phyloP scores from a whole-genome alignment of 306 rosid species.

The Cercis canadensis region DNA sequence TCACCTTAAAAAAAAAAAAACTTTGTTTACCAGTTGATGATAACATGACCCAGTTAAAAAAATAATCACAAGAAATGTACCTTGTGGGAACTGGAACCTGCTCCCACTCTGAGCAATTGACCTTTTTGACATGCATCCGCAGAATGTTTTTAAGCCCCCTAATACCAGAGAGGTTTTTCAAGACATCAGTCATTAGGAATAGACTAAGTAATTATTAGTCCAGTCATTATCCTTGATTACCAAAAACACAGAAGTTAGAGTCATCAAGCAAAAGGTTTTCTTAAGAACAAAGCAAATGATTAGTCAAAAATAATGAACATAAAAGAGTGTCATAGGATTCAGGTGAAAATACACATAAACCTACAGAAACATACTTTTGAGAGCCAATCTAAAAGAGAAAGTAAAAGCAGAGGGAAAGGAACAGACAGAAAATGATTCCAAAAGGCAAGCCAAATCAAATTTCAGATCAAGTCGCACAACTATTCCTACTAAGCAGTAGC shows the following conservation, averaged over 20 bases:
- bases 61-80: slow-evolving; percentile 42
- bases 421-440: too few relatives aligned
- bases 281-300: background rate
- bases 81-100: slow-evolving; percentile 77
- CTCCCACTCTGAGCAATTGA: slow-evolving; percentile 90
- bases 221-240: slow-evolving; percentile 14
- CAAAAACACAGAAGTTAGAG: slow-evolving; percentile 4
- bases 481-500: too few relatives aligned
- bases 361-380: slow-evolving; percentile 14
- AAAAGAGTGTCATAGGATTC: background rate
- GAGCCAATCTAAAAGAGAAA: background rate
- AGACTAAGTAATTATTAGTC: slow-evolving; percentile 9
- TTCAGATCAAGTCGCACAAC: too few relatives aligned
- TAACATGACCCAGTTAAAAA: slow-evolving; percentile 18
- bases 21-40: slow-evolving; percentile 22
- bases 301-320: background rate
- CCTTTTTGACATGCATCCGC: slow-evolving; percentile 85
- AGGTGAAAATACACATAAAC: background rate
- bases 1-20: slow-evolving; percentile 28
- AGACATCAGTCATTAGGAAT: slow-evolving; percentile 17
- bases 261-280: slow-evolving; percentile 8
- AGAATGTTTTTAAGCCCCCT: slow-evolving; percentile 92
- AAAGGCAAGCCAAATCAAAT: too few relatives aligned
- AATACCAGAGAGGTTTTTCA: slow-evolving; percentile 42
- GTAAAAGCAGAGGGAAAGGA: too few relatives aligned